Evolutionary conservation across 75 land plant genomes (phyloP), one percentile per base, ranked within the genome.

Genomic region (Sequoiadendron giganteum): DNA sequence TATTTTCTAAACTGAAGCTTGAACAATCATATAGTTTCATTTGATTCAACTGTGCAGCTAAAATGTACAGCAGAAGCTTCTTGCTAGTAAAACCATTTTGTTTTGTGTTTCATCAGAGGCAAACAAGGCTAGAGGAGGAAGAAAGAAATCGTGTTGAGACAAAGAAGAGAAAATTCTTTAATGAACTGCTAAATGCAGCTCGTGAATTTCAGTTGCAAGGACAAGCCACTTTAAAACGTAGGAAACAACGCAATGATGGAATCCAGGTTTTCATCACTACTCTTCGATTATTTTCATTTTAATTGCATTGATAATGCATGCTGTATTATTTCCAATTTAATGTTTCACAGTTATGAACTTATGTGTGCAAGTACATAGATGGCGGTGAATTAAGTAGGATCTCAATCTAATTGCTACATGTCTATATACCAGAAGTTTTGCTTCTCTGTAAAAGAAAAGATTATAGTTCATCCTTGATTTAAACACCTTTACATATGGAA

Each of bases 211-310:
- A 93, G 77, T 83, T 95, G 77, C 96, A 95, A 87, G 89, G 87
- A 11, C 99, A 95, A 88, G 95, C 95, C 80, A 78, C 92, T 89
- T 42, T 91, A 30, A 97, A 93, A 88, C 94, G 97, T 28, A 85
- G 98, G 76, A 98, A 97, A 83, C 97, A 95, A 85, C 92, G 99
- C 45, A 98, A 97, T 93, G 99, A 98, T 93, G 97, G 96, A 3
- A 86, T 98, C 40, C 96, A 91, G 93, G 98, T 93, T 85, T 84
- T 86, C 40, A 42, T 49, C 52, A 9, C 86, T 49, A 19, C 55
- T 13, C 55, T 82, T 36, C 56, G 16, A 3, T 49, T 32, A 11
- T 36, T 56, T 36, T 36, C 8, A n/a, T 85, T 34, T 6, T 11
- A 54, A 42, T 43, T 39, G 34, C 76, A 30, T 28, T 8, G 76